These are phyloP conservation scores for Groenewaldozyma tartarivorans DNA, from an alignment of 805 yeast species.

Conservation along the genomic window DNA sequence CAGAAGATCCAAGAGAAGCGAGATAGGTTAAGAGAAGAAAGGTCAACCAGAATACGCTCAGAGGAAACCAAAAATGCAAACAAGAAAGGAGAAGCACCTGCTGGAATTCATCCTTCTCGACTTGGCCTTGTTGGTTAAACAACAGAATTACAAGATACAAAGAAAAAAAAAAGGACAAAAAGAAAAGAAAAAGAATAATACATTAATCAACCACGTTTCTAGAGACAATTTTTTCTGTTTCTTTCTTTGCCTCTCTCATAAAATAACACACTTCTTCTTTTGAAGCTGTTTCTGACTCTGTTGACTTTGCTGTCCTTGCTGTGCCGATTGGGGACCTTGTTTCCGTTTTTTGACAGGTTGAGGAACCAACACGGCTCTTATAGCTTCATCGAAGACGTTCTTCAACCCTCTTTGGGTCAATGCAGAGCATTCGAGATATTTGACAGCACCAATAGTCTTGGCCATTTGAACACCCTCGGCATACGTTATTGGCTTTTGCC, in stretches of 20 bases:
- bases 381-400: constrained; percentile 76
- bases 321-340: too few species aligned
- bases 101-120: not conserved
- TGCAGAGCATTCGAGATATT: constrained; percentile 82
- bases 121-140: not conserved
- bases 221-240: too few species aligned
- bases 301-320: too few species aligned
- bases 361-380: constrained; percentile 50
- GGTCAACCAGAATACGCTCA: constrained; percentile 48
- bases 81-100: not conserved
- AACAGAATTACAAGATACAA: constrained; percentile 1
- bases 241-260: too few species aligned
- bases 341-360: constrained; percentile 25
- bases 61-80: constrained; percentile 19
- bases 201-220: too few species aligned
- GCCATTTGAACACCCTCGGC: constrained; percentile 61
- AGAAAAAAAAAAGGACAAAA: not conserved
- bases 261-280: constrained; percentile 40
- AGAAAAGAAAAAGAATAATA: not conserved
- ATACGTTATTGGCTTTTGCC: constrained; percentile 50
- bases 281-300: constrained; percentile 16
- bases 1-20: constrained; percentile 74
- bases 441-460: constrained; percentile 59
- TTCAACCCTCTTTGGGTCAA: constrained; percentile 81
- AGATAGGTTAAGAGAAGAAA: constrained; percentile 60